Evolutionary conservation across 2,329 filamentous ascomycete genomes (phyloP).

Genomic region (Alternaria gaisen): DNA sequence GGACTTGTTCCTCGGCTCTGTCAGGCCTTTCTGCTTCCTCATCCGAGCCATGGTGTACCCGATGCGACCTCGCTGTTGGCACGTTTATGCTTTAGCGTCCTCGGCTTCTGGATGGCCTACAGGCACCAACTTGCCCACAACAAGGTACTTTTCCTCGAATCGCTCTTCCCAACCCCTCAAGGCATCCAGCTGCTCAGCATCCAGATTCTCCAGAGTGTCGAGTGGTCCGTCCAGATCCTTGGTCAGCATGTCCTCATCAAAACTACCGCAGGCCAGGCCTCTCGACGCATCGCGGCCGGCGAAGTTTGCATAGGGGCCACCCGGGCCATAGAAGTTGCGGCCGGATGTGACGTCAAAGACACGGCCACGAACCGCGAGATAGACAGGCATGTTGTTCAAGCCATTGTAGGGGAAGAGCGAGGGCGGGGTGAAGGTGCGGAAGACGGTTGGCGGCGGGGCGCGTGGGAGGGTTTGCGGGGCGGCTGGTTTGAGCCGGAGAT

Average conservation of each 20-base stretch:
- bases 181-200: slow-evolving; percentile 79
- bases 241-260: slow-evolving; percentile 94
- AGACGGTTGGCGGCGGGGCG: slow-evolving; percentile 76
- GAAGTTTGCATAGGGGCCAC: slow-evolving; percentile 95
- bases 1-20: background rate
- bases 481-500: slow-evolving; percentile 67
- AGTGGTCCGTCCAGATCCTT: slow-evolving; percentile 85
- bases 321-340: slow-evolving; percentile 94
- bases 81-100: slow-evolving; percentile 43
- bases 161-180: slow-evolving; percentile 91
- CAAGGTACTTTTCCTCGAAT: slow-evolving; percentile 91
- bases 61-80: background rate
- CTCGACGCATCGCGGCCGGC: slow-evolving; percentile 90
- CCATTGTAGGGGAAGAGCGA: slow-evolving; percentile 90
- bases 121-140: slow-evolving; percentile 87
- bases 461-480: slow-evolving; percentile 61
- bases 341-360: slow-evolving; percentile 91
- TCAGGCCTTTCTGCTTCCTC: background rate
- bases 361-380: slow-evolving; percentile 87
- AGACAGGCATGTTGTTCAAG: slow-evolving; percentile 75
- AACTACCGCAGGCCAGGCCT: slow-evolving; percentile 88
- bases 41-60: background rate
- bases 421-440: slow-evolving; percentile 82
- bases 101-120: slow-evolving; percentile 65
- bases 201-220: slow-evolving; percentile 77